Conservation (phyloP, 108 stramenopile species). For the Pseudonitzschia multistriata region DNA sequence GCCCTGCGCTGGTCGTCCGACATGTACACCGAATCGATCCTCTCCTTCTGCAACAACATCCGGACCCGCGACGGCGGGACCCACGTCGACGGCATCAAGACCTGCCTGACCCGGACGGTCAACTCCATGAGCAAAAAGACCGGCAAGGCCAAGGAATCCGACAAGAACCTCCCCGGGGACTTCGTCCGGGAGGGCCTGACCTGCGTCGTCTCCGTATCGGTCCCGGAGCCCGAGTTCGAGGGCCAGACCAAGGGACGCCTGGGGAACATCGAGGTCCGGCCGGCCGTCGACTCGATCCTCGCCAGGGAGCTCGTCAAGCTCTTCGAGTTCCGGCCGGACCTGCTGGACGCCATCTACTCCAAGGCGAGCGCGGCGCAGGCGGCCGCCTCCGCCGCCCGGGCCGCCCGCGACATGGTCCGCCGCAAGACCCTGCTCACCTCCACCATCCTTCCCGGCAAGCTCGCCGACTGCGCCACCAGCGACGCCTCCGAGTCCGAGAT, state of each 20-base stretch:
- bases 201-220: slow-evolving; percentile 84
- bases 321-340: slow-evolving; percentile 88
- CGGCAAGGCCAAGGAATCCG: slow-evolving; percentile 77
- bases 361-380: slow-evolving; percentile 87
- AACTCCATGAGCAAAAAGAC: slow-evolving; percentile 74
- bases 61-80: slow-evolving; percentile 93
- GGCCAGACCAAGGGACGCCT: slow-evolving; percentile 96
- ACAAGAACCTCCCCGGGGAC: slow-evolving; percentile 83
- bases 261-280: slow-evolving; percentile 92
- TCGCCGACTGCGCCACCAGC: slow-evolving; percentile 87
- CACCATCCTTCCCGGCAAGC: slow-evolving; percentile 91
- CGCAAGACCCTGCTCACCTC: slow-evolving; percentile 87
- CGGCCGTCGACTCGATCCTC: slow-evolving; percentile 82
- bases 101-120: slow-evolving; percentile 81
- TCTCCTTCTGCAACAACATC: slow-evolving; percentile 93
- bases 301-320: slow-evolving; percentile 73
- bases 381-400: slow-evolving; percentile 89
- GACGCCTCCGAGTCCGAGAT: slow-evolving; percentile 84
- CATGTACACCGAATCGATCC: slow-evolving; percentile 85
- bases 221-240: slow-evolving; percentile 95
- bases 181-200: slow-evolving; percentile 92
- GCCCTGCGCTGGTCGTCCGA: slow-evolving; percentile 89
- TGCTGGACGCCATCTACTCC: slow-evolving; percentile 75
- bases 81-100: slow-evolving; percentile 91
- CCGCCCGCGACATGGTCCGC: slow-evolving; percentile 93